Percentiles rank a stretch among this genome's conserved stretches.
These are phyloP conservation scores for Pseudonectria foliicola DNA, from an alignment of 2,329 filamentous ascomycete species.

Conservation along the genomic window DNA sequence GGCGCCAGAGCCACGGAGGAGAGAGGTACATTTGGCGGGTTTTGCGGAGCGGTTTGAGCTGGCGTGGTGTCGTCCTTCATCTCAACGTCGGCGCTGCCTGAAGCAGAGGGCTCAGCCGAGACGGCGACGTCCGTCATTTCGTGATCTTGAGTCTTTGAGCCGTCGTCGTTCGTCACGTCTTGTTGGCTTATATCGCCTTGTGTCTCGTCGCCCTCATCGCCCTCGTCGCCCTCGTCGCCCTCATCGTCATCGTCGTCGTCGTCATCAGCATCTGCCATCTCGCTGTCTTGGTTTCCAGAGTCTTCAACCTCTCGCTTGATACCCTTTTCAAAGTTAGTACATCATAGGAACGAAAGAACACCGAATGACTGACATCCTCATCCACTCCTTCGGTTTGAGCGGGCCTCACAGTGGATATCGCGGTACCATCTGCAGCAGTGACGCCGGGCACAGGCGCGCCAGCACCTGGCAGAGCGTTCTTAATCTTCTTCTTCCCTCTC, in stretches of 20 bases:
- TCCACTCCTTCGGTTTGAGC: conserved; percentile 31
- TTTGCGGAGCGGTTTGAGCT: conserved; percentile 19
- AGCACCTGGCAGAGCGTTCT: conserved; percentile 36
- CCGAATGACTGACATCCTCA: conserved; percentile 22
- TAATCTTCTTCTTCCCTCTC: conserved; percentile 73
- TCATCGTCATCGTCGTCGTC: conserved; percentile 42
- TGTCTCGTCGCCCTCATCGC: conserved; percentile 36
- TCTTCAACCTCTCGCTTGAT: conserved; percentile 39
- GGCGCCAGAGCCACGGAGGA: conserved; percentile 21
- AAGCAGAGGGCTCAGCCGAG: conserved; percentile 15
- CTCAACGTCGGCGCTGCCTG: conserved; percentile 15
- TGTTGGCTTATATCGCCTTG: conserved; percentile 18
- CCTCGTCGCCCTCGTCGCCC: conserved; percentile 39
- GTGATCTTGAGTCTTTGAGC: conserved; percentile 26
- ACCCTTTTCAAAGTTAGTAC: conserved; percentile 24
- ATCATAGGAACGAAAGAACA: neutral
- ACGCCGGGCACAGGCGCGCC: conserved; percentile 22
- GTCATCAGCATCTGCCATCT: conserved; percentile 46
- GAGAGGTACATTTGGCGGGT: conserved; percentile 24
- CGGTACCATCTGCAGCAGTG: conserved; percentile 30
- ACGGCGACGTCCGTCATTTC: conserved; percentile 31
- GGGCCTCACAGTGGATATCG: conserved; percentile 31
- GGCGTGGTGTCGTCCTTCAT: conserved; percentile 20
- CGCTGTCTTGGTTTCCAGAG: conserved; percentile 40
- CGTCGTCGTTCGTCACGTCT: conserved; percentile 24